Evolutionary conservation across 352 stramenopile species (phyloP).

Genomic region (Phytopythium oedochilum): DNA sequence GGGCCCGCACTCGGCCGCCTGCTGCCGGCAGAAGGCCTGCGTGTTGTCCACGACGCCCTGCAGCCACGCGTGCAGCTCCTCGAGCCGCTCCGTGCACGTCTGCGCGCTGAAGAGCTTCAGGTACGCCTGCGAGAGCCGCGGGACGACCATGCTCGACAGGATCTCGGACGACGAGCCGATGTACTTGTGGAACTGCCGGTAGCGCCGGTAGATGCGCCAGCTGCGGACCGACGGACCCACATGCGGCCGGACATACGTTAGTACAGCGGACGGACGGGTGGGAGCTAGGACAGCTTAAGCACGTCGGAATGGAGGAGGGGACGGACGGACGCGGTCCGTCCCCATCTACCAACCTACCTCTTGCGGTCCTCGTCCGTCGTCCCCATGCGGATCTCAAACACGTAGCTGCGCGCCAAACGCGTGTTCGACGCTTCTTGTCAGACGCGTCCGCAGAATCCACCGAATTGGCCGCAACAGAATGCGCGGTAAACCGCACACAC

Average conservation of each 20-base stretch:
- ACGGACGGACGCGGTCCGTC: too few relatives aligned
- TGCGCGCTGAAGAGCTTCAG: slow-evolving; percentile 80
- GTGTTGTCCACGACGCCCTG: slow-evolving; percentile 62
- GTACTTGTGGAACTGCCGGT: slow-evolving; percentile 80
- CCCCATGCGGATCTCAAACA: slow-evolving; percentile 66
- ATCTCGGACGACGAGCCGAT: slow-evolving; percentile 56
- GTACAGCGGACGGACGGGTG: too few relatives aligned
- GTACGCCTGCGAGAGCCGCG: slow-evolving; percentile 66
- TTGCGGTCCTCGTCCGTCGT: slow-evolving; percentile 26
- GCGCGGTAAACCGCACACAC: too few relatives aligned
- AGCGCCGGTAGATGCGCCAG: slow-evolving; percentile 85
- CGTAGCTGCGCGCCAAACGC: slow-evolving; percentile 35
- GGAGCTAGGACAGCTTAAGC: too few relatives aligned
- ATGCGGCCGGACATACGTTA: too few relatives aligned
- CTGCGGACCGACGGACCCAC: slow-evolving; percentile 7
- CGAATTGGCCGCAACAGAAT: neutral
- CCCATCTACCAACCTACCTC: slow-evolving; percentile 23
- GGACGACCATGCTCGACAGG: slow-evolving; percentile 48
- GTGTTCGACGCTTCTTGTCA: too few relatives aligned
- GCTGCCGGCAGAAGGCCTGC: slow-evolving; percentile 43
- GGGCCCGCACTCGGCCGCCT: slow-evolving; percentile 22
- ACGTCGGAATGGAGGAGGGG: too few relatives aligned
- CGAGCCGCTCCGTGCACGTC: slow-evolving; percentile 69
- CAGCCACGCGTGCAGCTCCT: slow-evolving; percentile 71
- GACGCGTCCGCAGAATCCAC: neutral